Base-by-base conservation (phyloP, 371 early-diverging fungal species). In the Mucor irregularis region DNA sequence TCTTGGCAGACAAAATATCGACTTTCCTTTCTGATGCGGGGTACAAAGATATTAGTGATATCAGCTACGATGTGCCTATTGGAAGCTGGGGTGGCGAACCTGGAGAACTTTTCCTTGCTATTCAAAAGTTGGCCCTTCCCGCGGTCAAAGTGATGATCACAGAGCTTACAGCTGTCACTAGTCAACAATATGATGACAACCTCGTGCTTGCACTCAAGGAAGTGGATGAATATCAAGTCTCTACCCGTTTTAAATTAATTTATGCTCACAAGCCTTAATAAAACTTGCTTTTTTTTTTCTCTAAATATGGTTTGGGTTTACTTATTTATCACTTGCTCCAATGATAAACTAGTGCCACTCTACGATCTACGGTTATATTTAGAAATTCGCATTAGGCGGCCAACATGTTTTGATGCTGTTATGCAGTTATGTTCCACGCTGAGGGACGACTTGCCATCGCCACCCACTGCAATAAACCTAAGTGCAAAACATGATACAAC, bases 141-240 rank as follows among this genome's bases (percentile, higher is more conserved):
- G 74, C 78, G 24, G 73, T 69, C 10, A 68, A 66, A 42, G 62
- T 66, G 10, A 74, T 77, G 74, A 56, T 77, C 0, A 69, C 66
- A 5, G 45, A 69, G 34, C 33, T 74, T 26, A 53, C 61, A 2
- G 0, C 29, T 3, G 54, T 59, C 6, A 58, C 57, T 0, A 30
- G 11, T 10, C 62, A 66, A 21, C 53, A 55, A 17, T 77, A 72
- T 37, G 51, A 54, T 2, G 34, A 19, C 0, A 59, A 59, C 7
- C 50, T 68, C 38, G 24, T 61, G 13, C 29, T 59, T 24, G 72
- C 70, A 0, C 61, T 66, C 35, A 40, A 63, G n/a, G 74, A 71
- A 31, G 57, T 64, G 0, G 31, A 63, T 13, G 28, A 38, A 0
- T 45, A 51, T 44, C 24, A 61, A 17, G 46, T 53, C 3, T 69